Conservation (phyloP, 768 basidiomycete genomes). For the Naganishia vishniacii region DNA sequence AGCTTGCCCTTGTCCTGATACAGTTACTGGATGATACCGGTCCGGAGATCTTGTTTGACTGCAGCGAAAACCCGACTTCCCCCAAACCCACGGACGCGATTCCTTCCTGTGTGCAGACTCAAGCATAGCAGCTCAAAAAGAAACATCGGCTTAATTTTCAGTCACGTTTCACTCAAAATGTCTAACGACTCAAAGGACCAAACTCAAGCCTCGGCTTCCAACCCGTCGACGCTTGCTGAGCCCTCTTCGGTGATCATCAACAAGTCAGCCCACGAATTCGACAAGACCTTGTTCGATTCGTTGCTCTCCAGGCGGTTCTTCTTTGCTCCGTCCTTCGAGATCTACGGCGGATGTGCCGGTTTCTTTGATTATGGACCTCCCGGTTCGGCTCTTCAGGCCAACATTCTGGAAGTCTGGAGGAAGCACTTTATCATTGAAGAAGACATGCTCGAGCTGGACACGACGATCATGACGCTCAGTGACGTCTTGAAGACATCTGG, state of each 20-base stretch:
- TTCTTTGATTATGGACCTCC: constrained; percentile 97
- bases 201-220: constrained; percentile 37
- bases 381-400: constrained; percentile 89
- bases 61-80: constrained; percentile 4
- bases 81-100: not conserved
- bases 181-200: constrained; percentile 2
- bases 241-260: constrained; percentile 54
- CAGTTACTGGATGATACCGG: constrained; percentile 14
- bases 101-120: not conserved
- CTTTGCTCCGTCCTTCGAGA: constrained; percentile 96
- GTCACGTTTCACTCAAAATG: constrained; percentile 4
- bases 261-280: constrained; percentile 79
- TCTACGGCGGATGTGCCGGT: constrained; percentile 93
- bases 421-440: constrained; percentile 98
- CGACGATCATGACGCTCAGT: constrained; percentile 92
- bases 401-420: constrained; percentile 93
- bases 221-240: constrained; percentile 33
- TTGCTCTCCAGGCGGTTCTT: constrained; percentile 88
- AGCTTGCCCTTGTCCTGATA: not conserved
- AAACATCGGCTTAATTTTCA: constrained; percentile 10
- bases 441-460: constrained; percentile 96
- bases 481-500: constrained; percentile 94
- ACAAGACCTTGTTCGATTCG: constrained; percentile 76
- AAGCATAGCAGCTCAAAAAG: constrained; percentile 9
- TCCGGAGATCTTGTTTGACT: constrained; percentile 15